Conservation (phyloP, 2,329 filamentous ascomycete species). For the Penicillium paneum region DNA sequence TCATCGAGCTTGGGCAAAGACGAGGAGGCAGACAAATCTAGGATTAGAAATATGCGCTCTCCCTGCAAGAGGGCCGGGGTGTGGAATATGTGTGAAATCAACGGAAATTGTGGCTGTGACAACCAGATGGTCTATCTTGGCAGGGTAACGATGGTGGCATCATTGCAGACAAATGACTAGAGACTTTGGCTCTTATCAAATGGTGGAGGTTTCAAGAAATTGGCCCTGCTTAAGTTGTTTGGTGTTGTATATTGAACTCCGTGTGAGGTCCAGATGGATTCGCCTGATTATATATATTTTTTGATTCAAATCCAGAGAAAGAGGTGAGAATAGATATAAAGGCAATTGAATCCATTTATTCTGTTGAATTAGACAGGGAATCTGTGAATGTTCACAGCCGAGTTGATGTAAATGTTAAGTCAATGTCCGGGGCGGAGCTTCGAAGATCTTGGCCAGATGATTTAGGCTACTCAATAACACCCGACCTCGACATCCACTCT, state of each 20-base stretch:
- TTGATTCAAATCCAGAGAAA: not conserved
- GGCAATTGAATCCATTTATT: not conserved
- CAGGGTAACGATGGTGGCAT: not conserved
- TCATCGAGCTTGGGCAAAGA: not conserved
- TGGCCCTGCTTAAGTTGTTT: not conserved
- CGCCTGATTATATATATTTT: not conserved
- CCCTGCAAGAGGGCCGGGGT: not conserved
- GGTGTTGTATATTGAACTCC: no score
- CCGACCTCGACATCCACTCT: not conserved
- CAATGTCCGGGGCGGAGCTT: not conserved
- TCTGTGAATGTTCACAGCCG: not conserved
- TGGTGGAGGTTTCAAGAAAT: not conserved
- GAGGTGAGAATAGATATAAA: no score
- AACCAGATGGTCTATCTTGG: not conserved
- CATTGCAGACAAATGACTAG: not conserved
- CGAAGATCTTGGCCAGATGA: not conserved
- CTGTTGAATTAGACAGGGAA: not conserved
- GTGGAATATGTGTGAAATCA: not conserved
- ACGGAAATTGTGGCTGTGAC: not conserved
- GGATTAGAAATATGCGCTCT: not conserved
- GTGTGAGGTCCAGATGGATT: not conserved
- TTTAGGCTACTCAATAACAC: conserved; percentile 2
- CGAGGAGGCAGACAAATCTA: not conserved
- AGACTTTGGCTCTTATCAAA: not conserved
- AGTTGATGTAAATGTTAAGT: not conserved